phyloP scores from a whole-genome alignment of 2,329 filamentous ascomycete species.

The Madurella fahalii region DNA sequence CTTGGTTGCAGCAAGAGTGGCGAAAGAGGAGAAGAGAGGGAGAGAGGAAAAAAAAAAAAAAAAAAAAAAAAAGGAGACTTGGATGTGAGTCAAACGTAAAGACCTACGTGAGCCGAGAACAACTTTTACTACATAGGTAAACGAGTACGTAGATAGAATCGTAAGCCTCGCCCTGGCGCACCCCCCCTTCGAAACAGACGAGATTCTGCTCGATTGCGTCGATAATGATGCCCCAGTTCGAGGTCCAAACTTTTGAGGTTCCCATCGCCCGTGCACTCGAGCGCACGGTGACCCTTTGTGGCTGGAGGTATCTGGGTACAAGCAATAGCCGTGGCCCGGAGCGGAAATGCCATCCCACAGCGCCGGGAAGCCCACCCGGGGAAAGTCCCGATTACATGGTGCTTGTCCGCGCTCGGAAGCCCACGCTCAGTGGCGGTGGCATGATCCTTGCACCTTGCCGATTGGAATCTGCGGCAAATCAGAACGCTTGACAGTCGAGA shows the following conservation, averaged over 20 bases:
- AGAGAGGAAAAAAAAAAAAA: conserved; percentile 2
- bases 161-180: too few species aligned
- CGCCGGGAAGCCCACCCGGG: background rate
- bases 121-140: too few species aligned
- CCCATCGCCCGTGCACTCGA: too few species aligned
- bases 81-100: background rate
- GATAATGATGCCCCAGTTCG: too few species aligned
- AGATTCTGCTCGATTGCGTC: too few species aligned
- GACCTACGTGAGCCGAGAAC: background rate
- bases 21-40: background rate
- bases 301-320: too few species aligned
- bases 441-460: background rate
- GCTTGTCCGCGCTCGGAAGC: background rate
- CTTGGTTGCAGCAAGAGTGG: conserved; percentile 1
- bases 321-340: too few species aligned
- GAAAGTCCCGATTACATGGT: conserved; percentile 7
- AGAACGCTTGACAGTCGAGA: background rate
- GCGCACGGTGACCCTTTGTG: too few species aligned
- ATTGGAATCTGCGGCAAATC: conserved; percentile 4
- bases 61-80: conserved; percentile 3
- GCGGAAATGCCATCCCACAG: too few species aligned
- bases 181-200: too few species aligned
- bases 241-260: too few species aligned
- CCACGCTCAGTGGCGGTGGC: conserved; percentile 3
- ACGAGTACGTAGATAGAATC: background rate